Conservation (phyloP, 208 protist genomes). For the Wallacemonas sp. region DNA sequence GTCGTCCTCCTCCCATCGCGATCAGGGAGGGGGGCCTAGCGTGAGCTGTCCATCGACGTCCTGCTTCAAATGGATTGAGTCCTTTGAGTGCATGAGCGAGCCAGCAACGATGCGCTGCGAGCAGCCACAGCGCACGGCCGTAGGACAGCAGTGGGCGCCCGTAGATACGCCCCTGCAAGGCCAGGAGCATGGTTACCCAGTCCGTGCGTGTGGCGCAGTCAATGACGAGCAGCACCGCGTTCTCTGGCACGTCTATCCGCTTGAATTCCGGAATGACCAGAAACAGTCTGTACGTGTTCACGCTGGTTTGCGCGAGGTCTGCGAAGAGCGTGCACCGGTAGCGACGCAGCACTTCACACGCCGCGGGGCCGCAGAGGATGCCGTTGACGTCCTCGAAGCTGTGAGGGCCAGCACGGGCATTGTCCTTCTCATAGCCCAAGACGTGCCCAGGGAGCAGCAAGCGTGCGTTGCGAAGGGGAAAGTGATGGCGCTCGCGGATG, state of each 20-base stretch:
- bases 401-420: slow-evolving; percentile 24
- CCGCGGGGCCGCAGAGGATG: slow-evolving; percentile 51
- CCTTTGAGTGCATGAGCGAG: slow-evolving; percentile 30
- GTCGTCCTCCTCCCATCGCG: too few relatives aligned
- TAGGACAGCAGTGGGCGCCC: slow-evolving; percentile 34
- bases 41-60: not conserved
- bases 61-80: slow-evolving; percentile 35
- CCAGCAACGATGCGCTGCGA: slow-evolving; percentile 53
- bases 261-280: slow-evolving; percentile 42
- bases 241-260: slow-evolving; percentile 26
- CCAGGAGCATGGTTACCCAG: slow-evolving; percentile 51
- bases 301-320: slow-evolving; percentile 7
- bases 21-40: too few relatives aligned
- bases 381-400: slow-evolving; percentile 48
- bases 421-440: slow-evolving; percentile 40
- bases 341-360: slow-evolving; percentile 49
- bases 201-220: slow-evolving; percentile 57
- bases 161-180: slow-evolving; percentile 15
- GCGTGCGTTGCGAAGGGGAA: slow-evolving; percentile 38
- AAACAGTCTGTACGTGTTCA: slow-evolving; percentile 47
- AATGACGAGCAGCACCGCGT: slow-evolving; percentile 59
- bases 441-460: slow-evolving; percentile 47
- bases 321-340: slow-evolving; percentile 64
- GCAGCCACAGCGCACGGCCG: slow-evolving; percentile 76
- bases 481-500: slow-evolving; percentile 55